phyloP scores from a whole-genome alignment of 2,329 filamentous ascomycete species.

The Trichophyton rubrum region DNA sequence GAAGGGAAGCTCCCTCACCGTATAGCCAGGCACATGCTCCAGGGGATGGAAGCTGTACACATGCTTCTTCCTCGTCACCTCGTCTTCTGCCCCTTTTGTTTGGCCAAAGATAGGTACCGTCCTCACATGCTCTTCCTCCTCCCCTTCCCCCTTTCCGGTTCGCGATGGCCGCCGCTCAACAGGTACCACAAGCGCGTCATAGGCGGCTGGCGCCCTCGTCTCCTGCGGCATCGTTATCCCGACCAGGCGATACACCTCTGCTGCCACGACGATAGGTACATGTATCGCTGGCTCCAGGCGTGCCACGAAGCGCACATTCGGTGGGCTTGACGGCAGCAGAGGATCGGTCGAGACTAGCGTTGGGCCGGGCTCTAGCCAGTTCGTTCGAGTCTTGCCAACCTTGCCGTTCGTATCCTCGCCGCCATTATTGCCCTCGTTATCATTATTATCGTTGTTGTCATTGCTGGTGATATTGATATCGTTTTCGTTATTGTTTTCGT shows the following conservation, averaged over 20 bases:
- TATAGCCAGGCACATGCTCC: conserved; percentile 29
- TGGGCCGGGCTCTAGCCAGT: conserved; percentile 30
- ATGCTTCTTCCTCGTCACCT: conserved; percentile 24
- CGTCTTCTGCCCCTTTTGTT: conserved; percentile 16
- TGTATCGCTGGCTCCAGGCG: conserved; percentile 32
- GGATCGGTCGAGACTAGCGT: conserved; percentile 27
- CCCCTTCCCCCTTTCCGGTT: too few relatives aligned
- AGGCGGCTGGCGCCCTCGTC: conserved; percentile 28
- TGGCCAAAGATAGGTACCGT: background rate
- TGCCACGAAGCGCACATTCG: conserved; percentile 35
- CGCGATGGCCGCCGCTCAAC: background rate
- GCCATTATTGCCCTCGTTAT: background rate
- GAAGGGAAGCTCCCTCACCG: conserved; percentile 32
- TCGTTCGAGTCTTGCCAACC: conserved; percentile 18
- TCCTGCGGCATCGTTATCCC: conserved; percentile 30
- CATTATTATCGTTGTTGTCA: conserved; percentile 13
- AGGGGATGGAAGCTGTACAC: conserved; percentile 34
- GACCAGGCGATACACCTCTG: conserved; percentile 30
- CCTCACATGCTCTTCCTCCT: conserved; percentile 9
- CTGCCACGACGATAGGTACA: conserved; percentile 30
- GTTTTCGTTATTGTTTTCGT: background rate
- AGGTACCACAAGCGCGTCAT: conserved; percentile 29
- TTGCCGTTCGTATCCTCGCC: conserved; percentile 15
- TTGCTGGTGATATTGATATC: background rate
- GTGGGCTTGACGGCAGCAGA: conserved; percentile 22